Conservation (phyloP, 2,329 filamentous ascomycete genomes). For the Chalara sp. region DNA sequence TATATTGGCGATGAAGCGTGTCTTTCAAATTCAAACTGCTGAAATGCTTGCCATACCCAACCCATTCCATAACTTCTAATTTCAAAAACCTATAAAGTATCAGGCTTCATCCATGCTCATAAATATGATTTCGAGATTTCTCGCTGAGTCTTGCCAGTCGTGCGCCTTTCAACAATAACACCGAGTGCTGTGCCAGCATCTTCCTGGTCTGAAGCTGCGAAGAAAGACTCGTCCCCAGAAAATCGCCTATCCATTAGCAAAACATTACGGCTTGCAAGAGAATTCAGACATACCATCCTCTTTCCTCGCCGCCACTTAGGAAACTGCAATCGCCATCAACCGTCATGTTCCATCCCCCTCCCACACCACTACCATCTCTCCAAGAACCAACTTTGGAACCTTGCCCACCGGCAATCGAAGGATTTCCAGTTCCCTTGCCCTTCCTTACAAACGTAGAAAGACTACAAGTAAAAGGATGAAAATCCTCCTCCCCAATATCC, state of each 20-base stretch:
- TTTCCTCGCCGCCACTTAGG: slow-evolving; percentile 70
- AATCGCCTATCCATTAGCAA: slow-evolving; percentile 36
- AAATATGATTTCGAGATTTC: too few species aligned
- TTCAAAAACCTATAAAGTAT: too few species aligned
- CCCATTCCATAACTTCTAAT: too few species aligned
- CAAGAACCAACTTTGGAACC: slow-evolving; percentile 38
- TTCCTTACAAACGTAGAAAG: slow-evolving; percentile 61
- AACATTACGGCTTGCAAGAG: background rate
- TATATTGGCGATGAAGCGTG: too few species aligned
- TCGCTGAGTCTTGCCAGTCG: too few species aligned
- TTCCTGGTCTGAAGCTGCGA: slow-evolving; percentile 23
- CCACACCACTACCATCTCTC: slow-evolving; percentile 54
- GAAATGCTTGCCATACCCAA: too few species aligned
- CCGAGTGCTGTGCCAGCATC: slow-evolving; percentile 29
- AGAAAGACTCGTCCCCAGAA: slow-evolving; percentile 51
- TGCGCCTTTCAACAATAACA: slow-evolving; percentile 26
- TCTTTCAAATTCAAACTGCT: too few species aligned
- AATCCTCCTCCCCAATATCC: slow-evolving; percentile 68
- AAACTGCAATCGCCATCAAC: slow-evolving; percentile 82
- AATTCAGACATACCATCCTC: slow-evolving; percentile 65
- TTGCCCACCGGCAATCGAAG: slow-evolving; percentile 26
- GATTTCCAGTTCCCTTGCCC: slow-evolving; percentile 22
- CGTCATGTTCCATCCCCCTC: slow-evolving; percentile 74
- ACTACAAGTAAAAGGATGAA: slow-evolving; percentile 77
- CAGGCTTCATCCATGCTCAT: too few species aligned